Evolutionary conservation across 129 eudicot species (phyloP), one percentile per base, ranked within the genome.

Genomic region (Logfia minima): DNA sequence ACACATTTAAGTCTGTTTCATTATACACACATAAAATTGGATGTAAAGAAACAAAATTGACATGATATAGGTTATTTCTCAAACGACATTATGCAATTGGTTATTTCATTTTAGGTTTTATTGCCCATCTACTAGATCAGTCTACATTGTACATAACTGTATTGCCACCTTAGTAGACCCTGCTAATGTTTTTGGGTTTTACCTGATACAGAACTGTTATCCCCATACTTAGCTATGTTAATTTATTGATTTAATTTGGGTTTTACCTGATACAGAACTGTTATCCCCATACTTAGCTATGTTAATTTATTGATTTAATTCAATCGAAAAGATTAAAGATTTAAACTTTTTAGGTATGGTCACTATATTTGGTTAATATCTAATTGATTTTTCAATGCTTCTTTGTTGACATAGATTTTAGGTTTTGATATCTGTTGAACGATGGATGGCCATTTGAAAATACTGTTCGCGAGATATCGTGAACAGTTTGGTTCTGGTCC

Each of bases 401-500:
- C 65, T 17, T 43, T 67, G 28, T 70, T 63, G 45, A 22, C 55
- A 22, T 32, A 52, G 64, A 41, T 72, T 66, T 13, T 9, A 41
- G 81, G 82, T 70, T 41, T n/a, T 77, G 75, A 39, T 45, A 79
- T 34, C 71, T 56, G 77, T 80, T 34, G 51, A 29, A 52, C 17
- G 28, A 90, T 90, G 96, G 96, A 90, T 68, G 48, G 67, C 66
- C 96, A 90, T 64, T 84, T 85, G 76, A 90, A 87, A 87, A 85
- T 68, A 8, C 62, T 87, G 62, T 87, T 87, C 84, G 64, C 81
- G 24, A 83, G 96, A 64, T 87, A 71, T 62, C 85, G 81, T 41
- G 90, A 85, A 32, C 96, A 87, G 58, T 90, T 85, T 45, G 96
- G 92, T 72, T 72, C 87, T 19, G 92, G 92, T 34, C 92, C 90